Conservation (phyloP, 345 rosid species). For the Chamaenerion angustifolium region DNA sequence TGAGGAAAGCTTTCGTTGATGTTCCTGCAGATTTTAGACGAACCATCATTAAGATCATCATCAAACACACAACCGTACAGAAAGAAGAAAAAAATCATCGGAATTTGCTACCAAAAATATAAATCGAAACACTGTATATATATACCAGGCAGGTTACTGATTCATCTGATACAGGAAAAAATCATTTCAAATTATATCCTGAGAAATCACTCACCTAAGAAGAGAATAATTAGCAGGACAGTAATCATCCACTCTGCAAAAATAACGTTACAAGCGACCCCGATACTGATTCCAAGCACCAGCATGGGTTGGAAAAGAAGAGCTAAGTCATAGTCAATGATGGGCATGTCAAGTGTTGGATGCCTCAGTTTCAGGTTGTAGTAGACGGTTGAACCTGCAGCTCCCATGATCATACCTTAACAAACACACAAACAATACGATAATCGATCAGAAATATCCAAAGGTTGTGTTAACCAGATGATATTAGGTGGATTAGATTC, state of each 20-base stretch:
- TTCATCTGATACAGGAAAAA: too few species aligned
- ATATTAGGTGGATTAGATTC: slow-evolving; percentile 2
- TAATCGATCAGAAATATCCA: neutral
- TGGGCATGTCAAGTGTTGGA: slow-evolving; percentile 13
- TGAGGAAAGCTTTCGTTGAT: slow-evolving; percentile 6
- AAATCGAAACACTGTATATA: too few species aligned
- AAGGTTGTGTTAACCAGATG: too few species aligned
- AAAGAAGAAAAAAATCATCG: too few species aligned
- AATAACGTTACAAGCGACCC: slow-evolving; percentile 6
- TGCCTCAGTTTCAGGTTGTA: slow-evolving; percentile 66
- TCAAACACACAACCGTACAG: too few species aligned
- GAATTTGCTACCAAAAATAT: too few species aligned
- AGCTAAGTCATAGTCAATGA: slow-evolving; percentile 9
- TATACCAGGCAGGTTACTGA: too few species aligned
- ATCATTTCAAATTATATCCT: too few species aligned
- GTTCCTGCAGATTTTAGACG: neutral
- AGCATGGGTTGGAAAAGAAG: slow-evolving; percentile 10
- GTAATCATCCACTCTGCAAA: slow-evolving; percentile 11
- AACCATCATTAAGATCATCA: too few species aligned
- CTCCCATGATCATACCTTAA: slow-evolving; percentile 85
- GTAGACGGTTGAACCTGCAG: slow-evolving; percentile 59
- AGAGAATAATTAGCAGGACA: slow-evolving; percentile 4
- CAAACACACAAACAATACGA: slow-evolving; percentile 2
- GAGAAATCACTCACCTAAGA: neutral
- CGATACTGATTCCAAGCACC: slow-evolving; percentile 8